Percentiles rank a stretch among this genome's conserved stretches.
phyloP scores from a whole-genome alignment of 2,329 filamentous ascomycete genomes.

The Pyrenophora tritici-repentis region DNA sequence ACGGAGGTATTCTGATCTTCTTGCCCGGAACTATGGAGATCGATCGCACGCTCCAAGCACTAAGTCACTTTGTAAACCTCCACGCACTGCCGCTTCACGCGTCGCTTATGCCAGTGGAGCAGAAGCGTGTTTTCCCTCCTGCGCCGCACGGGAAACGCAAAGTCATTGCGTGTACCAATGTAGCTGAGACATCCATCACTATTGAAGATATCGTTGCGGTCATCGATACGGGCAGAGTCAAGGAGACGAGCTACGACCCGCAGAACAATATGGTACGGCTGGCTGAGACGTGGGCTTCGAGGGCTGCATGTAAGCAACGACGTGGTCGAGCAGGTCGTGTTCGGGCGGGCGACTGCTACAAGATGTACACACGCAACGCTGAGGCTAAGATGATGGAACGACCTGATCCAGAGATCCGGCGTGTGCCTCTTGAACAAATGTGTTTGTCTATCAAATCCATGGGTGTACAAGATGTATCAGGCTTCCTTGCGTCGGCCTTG shows the following conservation, averaged over 20 bases:
- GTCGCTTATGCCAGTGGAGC: conserved; percentile 84
- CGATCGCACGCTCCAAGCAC: conserved; percentile 72
- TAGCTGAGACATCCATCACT: conserved; percentile 97
- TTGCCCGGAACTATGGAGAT: conserved; percentile 92
- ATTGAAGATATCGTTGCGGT: conserved; percentile 97
- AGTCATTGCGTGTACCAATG: conserved; percentile 92
- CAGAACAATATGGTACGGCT: conserved; percentile 92
- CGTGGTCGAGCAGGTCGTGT: conserved; percentile 93
- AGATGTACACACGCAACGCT: conserved; percentile 85
- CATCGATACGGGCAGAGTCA: conserved; percentile 92
- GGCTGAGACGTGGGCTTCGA: conserved; percentile 93
- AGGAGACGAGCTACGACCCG: conserved; percentile 93
- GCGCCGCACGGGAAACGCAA: conserved; percentile 83
- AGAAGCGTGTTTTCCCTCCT: conserved; percentile 80
- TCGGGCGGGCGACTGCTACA: conserved; percentile 88
- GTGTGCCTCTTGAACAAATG: conserved; percentile 91
- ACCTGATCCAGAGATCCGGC: conserved; percentile 89
- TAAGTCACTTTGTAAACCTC: conserved; percentile 68
- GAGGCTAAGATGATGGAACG: conserved; percentile 84
- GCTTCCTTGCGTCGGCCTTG: conserved; percentile 82
- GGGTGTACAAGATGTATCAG: conserved; percentile 81
- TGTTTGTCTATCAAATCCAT: conserved; percentile 95
- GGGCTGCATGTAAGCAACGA: conserved; percentile 91
- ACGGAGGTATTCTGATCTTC: conserved; percentile 94
- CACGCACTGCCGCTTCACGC: conserved; percentile 89